Evolutionary conservation across 805 yeast species (phyloP), one percentile per base, ranked within the genome.

Genomic region (Candida pini): DNA sequence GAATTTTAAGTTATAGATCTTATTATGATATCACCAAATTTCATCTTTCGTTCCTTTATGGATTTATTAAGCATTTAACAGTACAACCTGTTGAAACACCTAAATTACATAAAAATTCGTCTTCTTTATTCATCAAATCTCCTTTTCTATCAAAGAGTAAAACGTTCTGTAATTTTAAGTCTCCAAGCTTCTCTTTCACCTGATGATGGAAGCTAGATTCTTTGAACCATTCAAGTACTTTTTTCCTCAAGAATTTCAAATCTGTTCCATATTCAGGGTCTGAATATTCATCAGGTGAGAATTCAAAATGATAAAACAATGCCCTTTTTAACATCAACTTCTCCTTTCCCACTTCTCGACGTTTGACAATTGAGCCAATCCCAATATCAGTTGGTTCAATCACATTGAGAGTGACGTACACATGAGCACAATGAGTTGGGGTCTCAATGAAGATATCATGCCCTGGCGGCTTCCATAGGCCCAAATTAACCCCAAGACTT

Each of bases 341-440:
- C 4, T 26, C 32, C n/a, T 23, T 30, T 12, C 30, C 44, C 33
- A n/a, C 18, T n/a, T 39, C 25, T 6, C 18, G 23, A 28, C 37
- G 12, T 8, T 25, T 12, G 4, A 30, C 33, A 5, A 31, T 15
- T 8, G 19, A 19, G 4, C 43, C 38, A 4, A 45, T 41, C 19
- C 35, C 24, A 5, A 46, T 42, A 3, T 49, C 40, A 1, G 57
- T 38, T 3, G 28, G 24, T 22, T 20, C 5, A 4, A 22, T 24
- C 8, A 75, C 49, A 35, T 76, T 71, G 33, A 81, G 63, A 18
- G 71, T 58, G 5, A 77, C 71, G 41, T 76, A 76, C 1, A 81
- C 64, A 55, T 82, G 87, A 1, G 92, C 88, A 58, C 88, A 82
- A 53, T 81, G 90, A 6, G 79, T 78, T 0, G 90, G 92, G 18